phyloP scores from a whole-genome alignment of 192 early-diverging fungal species.

The Backusella luteola region DNA sequence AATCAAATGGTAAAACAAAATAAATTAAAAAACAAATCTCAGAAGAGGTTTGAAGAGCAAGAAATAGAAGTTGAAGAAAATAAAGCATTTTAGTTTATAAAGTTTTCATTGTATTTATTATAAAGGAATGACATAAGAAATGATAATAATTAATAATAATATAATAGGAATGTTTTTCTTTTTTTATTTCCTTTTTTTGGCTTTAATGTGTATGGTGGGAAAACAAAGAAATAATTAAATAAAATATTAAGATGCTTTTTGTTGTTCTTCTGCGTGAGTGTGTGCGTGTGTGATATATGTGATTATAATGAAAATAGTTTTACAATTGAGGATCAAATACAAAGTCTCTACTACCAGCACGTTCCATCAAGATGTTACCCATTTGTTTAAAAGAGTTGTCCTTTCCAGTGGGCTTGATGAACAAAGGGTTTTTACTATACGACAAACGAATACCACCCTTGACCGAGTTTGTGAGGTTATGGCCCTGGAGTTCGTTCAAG shows the following conservation, averaged over 20 bases:
- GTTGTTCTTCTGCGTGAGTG: background rate
- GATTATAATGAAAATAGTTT: background rate
- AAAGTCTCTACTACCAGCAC: background rate
- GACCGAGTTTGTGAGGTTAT: slow-evolving; percentile 77
- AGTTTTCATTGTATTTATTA: background rate
- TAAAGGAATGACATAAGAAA: background rate
- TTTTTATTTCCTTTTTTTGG: background rate
- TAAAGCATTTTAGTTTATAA: background rate
- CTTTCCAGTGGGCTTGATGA: slow-evolving; percentile 1
- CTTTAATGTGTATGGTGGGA: background rate
- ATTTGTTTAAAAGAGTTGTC: background rate
- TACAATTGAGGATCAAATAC: background rate
- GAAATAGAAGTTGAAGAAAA: background rate
- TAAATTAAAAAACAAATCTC: background rate
- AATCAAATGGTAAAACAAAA: background rate
- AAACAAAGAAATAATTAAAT: background rate
- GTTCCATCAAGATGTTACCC: background rate
- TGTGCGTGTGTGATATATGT: background rate
- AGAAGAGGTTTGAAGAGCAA: background rate
- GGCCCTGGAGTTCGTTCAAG: slow-evolving; percentile 84
- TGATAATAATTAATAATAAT: background rate
- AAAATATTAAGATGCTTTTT: background rate
- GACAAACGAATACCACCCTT: slow-evolving; percentile 93
- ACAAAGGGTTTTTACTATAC: slow-evolving; percentile 94
- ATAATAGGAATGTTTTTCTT: background rate